These are phyloP conservation scores for Myrica gale DNA, from an alignment of 306 rosid species.

Conservation along the genomic window DNA sequence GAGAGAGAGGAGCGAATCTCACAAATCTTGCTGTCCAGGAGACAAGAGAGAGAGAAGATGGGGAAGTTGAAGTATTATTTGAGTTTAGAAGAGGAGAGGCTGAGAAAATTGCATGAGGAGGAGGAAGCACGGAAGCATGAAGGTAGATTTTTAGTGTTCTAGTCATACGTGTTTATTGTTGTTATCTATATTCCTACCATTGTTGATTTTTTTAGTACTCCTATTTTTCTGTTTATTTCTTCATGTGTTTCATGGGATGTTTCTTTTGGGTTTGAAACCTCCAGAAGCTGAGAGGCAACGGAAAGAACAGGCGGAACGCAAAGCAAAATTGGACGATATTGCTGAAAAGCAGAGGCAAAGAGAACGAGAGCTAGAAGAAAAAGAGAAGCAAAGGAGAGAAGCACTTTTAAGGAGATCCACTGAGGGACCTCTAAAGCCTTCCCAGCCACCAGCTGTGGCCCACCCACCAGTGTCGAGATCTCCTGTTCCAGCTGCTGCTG, in stretches of 20 bases:
- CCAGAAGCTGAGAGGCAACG: conserved; percentile 79
- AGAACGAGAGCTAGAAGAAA: conserved; percentile 75
- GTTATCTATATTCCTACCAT: too few relatives aligned
- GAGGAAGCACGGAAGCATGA: conserved; percentile 78
- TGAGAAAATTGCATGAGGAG: conserved; percentile 59
- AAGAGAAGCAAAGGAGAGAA: conserved; percentile 65
- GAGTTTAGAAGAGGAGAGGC: conserved; percentile 75
- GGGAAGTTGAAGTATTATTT: conserved; percentile 80
- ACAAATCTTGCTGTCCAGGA: conserved; percentile 60
- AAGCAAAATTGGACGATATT: conserved; percentile 67
- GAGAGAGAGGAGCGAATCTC: conserved; percentile 71
- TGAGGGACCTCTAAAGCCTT: conserved; percentile 42
- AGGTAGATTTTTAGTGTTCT: conserved; percentile 38
- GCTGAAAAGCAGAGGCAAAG: conserved; percentile 84
- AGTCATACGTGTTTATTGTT: too few relatives aligned
- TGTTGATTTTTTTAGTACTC: too few relatives aligned
- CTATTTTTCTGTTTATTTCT: neutral
- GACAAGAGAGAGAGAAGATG: conserved; percentile 59
- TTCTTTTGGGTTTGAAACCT: conserved; percentile 13
- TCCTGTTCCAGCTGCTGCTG: conserved; percentile 37
- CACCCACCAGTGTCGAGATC: conserved; percentile 45
- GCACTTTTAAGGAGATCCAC: conserved; percentile 45
- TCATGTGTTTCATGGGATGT: neutral
- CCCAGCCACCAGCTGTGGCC: conserved; percentile 33
- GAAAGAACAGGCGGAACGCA: conserved; percentile 68